Conservation (phyloP, 2,329 filamentous ascomycete genomes). For the Ceratocystis colombiana region DNA sequence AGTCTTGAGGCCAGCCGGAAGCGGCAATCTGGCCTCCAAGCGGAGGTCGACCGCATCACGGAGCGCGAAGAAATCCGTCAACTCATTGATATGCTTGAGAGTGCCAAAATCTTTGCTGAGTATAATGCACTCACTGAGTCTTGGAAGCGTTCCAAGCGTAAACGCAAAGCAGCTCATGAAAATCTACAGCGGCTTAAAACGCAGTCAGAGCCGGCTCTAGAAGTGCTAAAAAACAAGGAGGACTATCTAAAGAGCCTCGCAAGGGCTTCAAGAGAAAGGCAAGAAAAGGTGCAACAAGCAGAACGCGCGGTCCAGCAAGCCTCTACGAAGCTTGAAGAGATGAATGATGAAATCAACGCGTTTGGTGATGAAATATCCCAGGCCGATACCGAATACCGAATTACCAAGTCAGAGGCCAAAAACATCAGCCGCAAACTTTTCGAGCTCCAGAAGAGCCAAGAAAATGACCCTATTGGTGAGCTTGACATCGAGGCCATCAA, state of each 20-base stretch:
- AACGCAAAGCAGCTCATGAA: slow-evolving; percentile 33
- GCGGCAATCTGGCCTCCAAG: slow-evolving; percentile 63
- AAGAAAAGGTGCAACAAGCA: neutral
- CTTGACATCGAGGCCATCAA: slow-evolving; percentile 66
- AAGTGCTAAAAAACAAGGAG: slow-evolving; percentile 24
- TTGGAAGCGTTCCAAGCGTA: slow-evolving; percentile 38
- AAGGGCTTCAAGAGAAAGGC: neutral
- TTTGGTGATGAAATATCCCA: slow-evolving; percentile 25
- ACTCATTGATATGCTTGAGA: slow-evolving; percentile 45
- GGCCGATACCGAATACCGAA: slow-evolving; percentile 31
- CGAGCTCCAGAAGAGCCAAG: slow-evolving; percentile 40
- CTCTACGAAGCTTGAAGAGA: neutral
- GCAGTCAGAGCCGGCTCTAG: slow-evolving; percentile 20
- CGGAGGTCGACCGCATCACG: slow-evolving; percentile 71
- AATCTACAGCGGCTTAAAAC: slow-evolving; percentile 25
- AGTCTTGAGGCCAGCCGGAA: slow-evolving; percentile 51
- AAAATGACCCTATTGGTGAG: slow-evolving; percentile 51
- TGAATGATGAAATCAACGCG: slow-evolving; percentile 22
- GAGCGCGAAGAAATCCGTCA: slow-evolving; percentile 50
- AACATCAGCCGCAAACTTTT: slow-evolving; percentile 32
- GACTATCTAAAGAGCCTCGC: slow-evolving; percentile 10
- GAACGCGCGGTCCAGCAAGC: slow-evolving; percentile 12
- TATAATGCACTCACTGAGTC: slow-evolving; percentile 44
- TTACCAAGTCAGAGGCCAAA: slow-evolving; percentile 23
- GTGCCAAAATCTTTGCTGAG: slow-evolving; percentile 54